phyloP scores from a whole-genome alignment of 1,139 yeast genomes.

The Yamadazyma kanchanaburiensis region DNA sequence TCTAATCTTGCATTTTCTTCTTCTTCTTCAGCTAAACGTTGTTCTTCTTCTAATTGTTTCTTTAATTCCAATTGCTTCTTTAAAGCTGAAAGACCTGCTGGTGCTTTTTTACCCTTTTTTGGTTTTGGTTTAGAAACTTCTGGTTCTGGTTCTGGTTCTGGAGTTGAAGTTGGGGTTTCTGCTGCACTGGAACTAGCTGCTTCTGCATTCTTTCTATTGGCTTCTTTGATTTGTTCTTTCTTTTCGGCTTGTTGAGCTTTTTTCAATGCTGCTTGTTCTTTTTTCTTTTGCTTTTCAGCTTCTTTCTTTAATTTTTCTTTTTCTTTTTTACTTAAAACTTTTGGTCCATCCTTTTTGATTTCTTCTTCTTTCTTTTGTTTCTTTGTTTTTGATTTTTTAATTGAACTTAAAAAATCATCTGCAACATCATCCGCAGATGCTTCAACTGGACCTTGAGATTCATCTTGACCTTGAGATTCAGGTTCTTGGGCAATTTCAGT shows the following conservation, averaged over 20 bases:
- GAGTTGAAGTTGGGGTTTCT: slow-evolving; percentile 25
- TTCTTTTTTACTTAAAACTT: slow-evolving; percentile 89
- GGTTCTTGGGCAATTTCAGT: slow-evolving; percentile 28
- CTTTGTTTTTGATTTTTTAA: slow-evolving; percentile 76
- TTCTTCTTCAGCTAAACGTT: slow-evolving; percentile 59
- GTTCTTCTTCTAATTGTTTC: slow-evolving; percentile 79
- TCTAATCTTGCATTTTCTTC: slow-evolving; percentile 64
- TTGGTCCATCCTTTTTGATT: slow-evolving; percentile 48
- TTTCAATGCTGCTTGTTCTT: slow-evolving; percentile 85
- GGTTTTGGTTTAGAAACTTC: slow-evolving; percentile 29
- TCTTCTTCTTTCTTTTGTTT: slow-evolving; percentile 57
- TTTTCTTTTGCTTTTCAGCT: slow-evolving; percentile 91
- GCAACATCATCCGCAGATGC: slow-evolving; percentile 44
- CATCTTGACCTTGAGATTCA: slow-evolving; percentile 11
- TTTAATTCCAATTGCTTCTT: slow-evolving; percentile 83
- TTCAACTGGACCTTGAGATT: slow-evolving; percentile 23
- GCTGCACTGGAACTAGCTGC: slow-evolving; percentile 38
- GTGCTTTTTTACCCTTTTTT: slow-evolving; percentile 64
- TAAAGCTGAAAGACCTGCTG: slow-evolving; percentile 78
- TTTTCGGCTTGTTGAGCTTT: slow-evolving; percentile 61
- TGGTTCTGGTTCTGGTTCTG: slow-evolving; percentile 33
- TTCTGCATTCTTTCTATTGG: slow-evolving; percentile 55
- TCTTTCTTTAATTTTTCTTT: slow-evolving; percentile 98
- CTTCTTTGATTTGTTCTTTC: slow-evolving; percentile 62
- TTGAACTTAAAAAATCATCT: slow-evolving; percentile 77